Evolutionary conservation across 2,329 filamentous ascomycete genomes (phyloP).

Genomic region (Paraphoma chrysanthemicola): DNA sequence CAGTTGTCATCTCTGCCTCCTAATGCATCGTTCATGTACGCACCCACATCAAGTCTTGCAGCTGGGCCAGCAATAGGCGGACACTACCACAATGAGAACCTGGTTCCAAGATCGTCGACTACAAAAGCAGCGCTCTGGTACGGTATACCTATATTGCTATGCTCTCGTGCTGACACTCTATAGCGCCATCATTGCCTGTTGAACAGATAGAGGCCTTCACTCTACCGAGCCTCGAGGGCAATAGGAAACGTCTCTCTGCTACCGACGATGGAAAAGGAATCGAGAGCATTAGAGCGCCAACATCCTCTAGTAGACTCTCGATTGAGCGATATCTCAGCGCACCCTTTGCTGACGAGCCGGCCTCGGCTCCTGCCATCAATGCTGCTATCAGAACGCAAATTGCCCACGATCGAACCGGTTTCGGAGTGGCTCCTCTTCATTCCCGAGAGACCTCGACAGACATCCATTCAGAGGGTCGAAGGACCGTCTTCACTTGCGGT

Average conservation of each 20-base stretch:
- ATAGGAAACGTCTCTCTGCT: background rate
- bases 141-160: background rate
- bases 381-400: slow-evolving; percentile 26
- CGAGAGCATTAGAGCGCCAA: slow-evolving; percentile 16
- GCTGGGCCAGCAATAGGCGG: background rate
- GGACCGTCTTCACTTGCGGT: slow-evolving; percentile 30
- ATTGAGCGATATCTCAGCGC: slow-evolving; percentile 35
- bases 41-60: background rate
- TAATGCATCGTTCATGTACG: background rate
- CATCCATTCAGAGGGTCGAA: slow-evolving; percentile 28
- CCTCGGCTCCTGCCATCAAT: slow-evolving; percentile 31
- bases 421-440: slow-evolving; percentile 2
- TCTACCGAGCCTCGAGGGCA: background rate
- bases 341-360: slow-evolving; percentile 33
- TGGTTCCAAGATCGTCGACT: slow-evolving; percentile 29
- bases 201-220: slow-evolving; percentile 7
- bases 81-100: slow-evolving; percentile 19
- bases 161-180: background rate
- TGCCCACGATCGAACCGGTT: slow-evolving; percentile 7
- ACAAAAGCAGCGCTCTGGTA: slow-evolving; percentile 28
- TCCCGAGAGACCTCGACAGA: slow-evolving; percentile 32
- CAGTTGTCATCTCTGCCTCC: background rate
- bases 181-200: slow-evolving; percentile 16
- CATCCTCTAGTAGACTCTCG: slow-evolving; percentile 28
- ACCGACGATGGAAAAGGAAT: slow-evolving; percentile 7